Base-by-base conservation (phyloP, 257 asterid species). In the Nicotiana sylvestris region DNA sequence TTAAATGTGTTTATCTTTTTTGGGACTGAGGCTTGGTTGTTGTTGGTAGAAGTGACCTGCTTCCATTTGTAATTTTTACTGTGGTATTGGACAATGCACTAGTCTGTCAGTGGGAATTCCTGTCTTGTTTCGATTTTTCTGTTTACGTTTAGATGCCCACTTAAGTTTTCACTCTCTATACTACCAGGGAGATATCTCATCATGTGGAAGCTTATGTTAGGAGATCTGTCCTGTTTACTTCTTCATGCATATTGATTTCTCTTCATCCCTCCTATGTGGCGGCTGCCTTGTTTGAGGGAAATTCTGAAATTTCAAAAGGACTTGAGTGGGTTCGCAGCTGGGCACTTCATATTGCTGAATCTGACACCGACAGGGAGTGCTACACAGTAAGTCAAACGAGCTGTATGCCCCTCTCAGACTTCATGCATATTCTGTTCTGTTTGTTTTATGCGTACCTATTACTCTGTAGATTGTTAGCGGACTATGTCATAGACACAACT, bases 121-220 rank as follows among this genome's bases (percentile, higher is more conserved):
- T 12, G 39, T 46, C 1, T 27, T 51, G 43, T 6, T 39, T 72
- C 13, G 2, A 9, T 72, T 46, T 72, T 72, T 25, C 21, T 51
- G 6, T 72, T 49, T 72, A 46, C 37, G 25, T 13, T 2, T 72
- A 46, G 37, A 72, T 46, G 21, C 4, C 6, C 80, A 29, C 83
- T 85, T 56, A 68, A 29, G 76, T 33, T 77, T 76, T 32, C 77
- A 29, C 62, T 80, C 69, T 82, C 81, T 67, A 64, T 51, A 46
- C 77, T 87, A 39, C 49, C 93, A 94, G 98, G 91, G 97, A 83
- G 85, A 86, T 96, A 81, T 93, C 92, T 80, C 89, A 87, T 83
- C 99, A 96, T 68, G 85, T 87, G 77, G 99, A 96, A 88, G 94
- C 98, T 60, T 93, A 89, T 80, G 98, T 96, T 82, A 90, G 99